phyloP scores from a whole-genome alignment of 768 basidiomycete genomes.

The Lactifluus subvellereus region DNA sequence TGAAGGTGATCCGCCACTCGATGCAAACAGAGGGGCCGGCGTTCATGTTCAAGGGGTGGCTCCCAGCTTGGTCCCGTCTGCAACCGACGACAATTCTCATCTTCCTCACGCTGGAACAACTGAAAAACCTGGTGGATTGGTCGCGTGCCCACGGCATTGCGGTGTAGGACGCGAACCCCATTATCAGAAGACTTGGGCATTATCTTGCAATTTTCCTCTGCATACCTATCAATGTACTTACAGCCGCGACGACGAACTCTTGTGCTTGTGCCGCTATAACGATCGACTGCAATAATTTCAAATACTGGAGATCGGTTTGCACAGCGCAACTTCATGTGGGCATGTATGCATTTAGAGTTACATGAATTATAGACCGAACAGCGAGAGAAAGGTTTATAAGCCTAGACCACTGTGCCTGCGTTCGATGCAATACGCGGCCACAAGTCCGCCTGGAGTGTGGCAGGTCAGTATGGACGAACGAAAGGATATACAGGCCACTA shows the following conservation, averaged over 20 bases:
- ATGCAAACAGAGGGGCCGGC: constrained; percentile 70
- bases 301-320: neutral
- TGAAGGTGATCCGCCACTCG: constrained; percentile 62
- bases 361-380: constrained; percentile 21
- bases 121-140: constrained; percentile 68
- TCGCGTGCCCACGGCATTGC: constrained; percentile 26
- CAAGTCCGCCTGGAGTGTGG: constrained; percentile 67
- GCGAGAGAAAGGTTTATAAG: constrained; percentile 19
- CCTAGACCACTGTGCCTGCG: constrained; percentile 95
- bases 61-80: constrained; percentile 80
- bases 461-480: constrained; percentile 2
- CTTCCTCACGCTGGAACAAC: constrained; percentile 77
- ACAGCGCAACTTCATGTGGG: constrained; percentile 3
- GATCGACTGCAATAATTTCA: neutral
- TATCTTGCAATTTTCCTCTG: neutral
- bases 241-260: neutral
- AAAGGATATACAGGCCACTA: constrained; percentile 24
- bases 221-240: constrained; percentile 19
- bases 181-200: neutral
- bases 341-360: constrained; percentile 21
- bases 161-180: constrained; percentile 7
- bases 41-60: constrained; percentile 94
- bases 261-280: neutral
- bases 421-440: constrained; percentile 99
- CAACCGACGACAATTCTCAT: constrained; percentile 87